These are phyloP conservation scores for Ganoderma lucidum DNA, from an alignment of 1,284 basidiomycete genomes.

Conservation along the genomic window DNA sequence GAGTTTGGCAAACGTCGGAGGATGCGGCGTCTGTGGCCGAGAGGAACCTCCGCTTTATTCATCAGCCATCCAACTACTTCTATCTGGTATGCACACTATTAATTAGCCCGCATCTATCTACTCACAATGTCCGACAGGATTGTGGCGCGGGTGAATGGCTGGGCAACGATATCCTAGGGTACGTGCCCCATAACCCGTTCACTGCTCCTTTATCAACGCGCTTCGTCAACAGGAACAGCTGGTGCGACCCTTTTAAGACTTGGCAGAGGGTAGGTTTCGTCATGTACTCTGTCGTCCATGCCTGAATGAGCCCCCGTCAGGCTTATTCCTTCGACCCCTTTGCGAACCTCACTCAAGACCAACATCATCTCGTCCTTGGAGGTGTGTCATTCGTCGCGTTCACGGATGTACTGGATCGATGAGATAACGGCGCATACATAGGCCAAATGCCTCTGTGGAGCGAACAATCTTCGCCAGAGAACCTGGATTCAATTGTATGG, in stretches of 20 bases:
- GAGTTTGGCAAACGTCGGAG: slow-evolving; percentile 37
- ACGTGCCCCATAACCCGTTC: background rate
- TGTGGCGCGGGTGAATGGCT: slow-evolving; percentile 85
- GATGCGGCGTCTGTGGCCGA: slow-evolving; percentile 34
- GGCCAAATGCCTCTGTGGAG: slow-evolving; percentile 77
- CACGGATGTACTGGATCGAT: background rate
- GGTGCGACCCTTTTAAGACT: slow-evolving; percentile 80
- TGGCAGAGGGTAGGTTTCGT: slow-evolving; percentile 60
- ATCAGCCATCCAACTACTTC: slow-evolving; percentile 39
- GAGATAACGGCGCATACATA: slow-evolving; percentile 4
- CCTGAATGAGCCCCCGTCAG: slow-evolving; percentile 12
- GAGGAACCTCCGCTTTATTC: slow-evolving; percentile 33
- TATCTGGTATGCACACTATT: slow-evolving; percentile 35
- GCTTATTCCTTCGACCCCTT: slow-evolving; percentile 78
- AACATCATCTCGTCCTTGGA: slow-evolving; percentile 67
- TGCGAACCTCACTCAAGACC: slow-evolving; percentile 55
- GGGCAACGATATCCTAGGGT: slow-evolving; percentile 49
- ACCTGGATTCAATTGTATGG: slow-evolving; percentile 78
- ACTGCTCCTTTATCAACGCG: background rate
- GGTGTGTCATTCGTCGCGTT: slow-evolving; percentile 44
- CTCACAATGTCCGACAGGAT: slow-evolving; percentile 51
- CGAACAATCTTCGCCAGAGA: slow-evolving; percentile 75
- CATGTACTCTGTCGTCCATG: background rate
- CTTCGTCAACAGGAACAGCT: slow-evolving; percentile 46
- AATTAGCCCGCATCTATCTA: slow-evolving; percentile 13